These are phyloP conservation scores for Neckera pumila DNA, from an alignment of 225 moss, liverwort and hornwort genomes.

Conservation along the genomic window DNA sequence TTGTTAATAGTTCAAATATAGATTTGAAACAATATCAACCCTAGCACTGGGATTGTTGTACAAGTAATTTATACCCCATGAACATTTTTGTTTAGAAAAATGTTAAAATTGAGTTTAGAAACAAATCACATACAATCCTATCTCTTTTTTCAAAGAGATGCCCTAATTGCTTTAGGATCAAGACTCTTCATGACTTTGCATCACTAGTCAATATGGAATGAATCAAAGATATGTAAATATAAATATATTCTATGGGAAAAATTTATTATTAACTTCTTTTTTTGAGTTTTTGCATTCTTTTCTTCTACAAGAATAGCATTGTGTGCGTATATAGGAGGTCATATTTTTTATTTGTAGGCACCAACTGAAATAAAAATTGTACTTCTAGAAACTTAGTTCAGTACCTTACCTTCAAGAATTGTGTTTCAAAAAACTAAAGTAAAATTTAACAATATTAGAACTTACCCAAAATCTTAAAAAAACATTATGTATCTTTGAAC, in stretches of 20 bases:
- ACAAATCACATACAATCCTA: not conserved
- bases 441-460: not conserved
- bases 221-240: not conserved
- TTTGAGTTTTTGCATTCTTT: not conserved
- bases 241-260: not conserved
- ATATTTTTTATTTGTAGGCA: rapidly evolving
- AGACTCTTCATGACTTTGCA: not conserved
- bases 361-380: not conserved
- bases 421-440: not conserved
- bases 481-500: not conserved
- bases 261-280: not conserved
- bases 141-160: not conserved
- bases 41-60: not conserved
- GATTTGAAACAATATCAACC: not conserved
- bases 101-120: not conserved
- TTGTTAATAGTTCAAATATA: not conserved
- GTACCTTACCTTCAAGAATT: not conserved
- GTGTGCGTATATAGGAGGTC: rapidly evolving
- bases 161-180: not conserved
- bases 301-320: not conserved
- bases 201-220: not conserved
- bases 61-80: not conserved
- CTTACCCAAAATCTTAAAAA: rapidly evolving
- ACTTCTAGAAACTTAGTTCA: no score
- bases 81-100: not conserved